Evolutionary conservation across 2,329 filamentous ascomycete species (phyloP).

Genomic region (Clarireedia homoeocarpa): DNA sequence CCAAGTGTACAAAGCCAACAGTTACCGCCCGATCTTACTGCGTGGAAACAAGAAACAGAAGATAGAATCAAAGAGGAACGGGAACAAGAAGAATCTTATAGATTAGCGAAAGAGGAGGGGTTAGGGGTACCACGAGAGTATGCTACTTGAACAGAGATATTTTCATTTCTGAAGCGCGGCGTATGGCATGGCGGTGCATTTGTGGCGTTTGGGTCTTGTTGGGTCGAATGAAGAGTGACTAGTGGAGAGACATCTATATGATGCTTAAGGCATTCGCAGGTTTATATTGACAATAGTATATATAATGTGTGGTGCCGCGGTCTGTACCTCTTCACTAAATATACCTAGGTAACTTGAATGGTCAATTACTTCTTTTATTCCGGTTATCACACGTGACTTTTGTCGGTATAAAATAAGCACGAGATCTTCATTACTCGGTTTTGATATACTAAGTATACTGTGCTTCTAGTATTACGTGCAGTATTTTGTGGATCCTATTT

Average conservation of each 20-base stretch:
- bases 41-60: constrained; percentile 62
- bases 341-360: too few species aligned
- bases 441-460: too few species aligned
- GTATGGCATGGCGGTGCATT: constrained; percentile 1
- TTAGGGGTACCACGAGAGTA: constrained; percentile 49
- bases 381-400: too few species aligned
- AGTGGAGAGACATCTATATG: background rate
- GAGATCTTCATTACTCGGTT: too few species aligned
- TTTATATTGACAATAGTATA: too few species aligned
- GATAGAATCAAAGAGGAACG: constrained; percentile 56
- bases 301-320: too few species aligned
- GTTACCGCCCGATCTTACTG: constrained; percentile 69
- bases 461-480: too few species aligned
- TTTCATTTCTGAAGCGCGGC: constrained; percentile 8
- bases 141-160: constrained; percentile 12
- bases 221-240: background rate
- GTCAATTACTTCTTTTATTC: too few species aligned
- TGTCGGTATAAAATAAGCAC: too few species aligned
- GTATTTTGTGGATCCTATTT: too few species aligned
- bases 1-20: constrained; percentile 81
- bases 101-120: constrained; percentile 48
- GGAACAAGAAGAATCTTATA: constrained; percentile 46
- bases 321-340: too few species aligned
- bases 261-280: too few species aligned
- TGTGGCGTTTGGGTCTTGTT: background rate